Percentiles rank a stretch among this genome's conserved stretches.
Conservation (phyloP, 768 basidiomycete species). For the Pleurotus eryngii region DNA sequence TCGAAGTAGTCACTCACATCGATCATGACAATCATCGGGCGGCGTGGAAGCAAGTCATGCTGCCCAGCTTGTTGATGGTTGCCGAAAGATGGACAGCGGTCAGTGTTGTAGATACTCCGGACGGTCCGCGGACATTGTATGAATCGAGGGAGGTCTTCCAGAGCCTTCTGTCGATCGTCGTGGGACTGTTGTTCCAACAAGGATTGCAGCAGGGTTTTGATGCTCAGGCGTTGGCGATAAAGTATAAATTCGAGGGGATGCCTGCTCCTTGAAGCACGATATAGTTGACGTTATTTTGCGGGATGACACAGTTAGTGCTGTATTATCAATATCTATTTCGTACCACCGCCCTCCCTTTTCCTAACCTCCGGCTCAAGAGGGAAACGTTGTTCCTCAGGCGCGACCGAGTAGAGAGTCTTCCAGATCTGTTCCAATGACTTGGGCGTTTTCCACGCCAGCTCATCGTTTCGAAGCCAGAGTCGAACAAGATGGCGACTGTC, state of each 20-base stretch:
- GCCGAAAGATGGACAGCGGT: constrained; percentile 27
- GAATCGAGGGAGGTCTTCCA: constrained; percentile 26
- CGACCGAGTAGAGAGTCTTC: constrained; percentile 28
- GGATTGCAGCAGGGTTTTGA: constrained; percentile 6
- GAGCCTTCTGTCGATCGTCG: background rate
- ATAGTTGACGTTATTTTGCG: too few species aligned
- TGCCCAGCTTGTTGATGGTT: constrained; percentile 22
- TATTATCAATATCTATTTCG: background rate
- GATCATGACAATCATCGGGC: constrained; percentile 19
- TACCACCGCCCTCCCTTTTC: constrained; percentile 13
- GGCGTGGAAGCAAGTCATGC: constrained; percentile 24
- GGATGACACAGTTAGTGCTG: background rate
- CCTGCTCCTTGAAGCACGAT: too few species aligned
- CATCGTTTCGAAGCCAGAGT: constrained; percentile 35
- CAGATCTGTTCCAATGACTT: constrained; percentile 30
- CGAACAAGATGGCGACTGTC: constrained; percentile 35
- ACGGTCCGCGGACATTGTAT: constrained; percentile 23
- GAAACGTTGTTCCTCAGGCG: constrained; percentile 33
- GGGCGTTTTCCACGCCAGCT: constrained; percentile 35
- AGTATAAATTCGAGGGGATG: background rate
- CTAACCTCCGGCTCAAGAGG: constrained; percentile 33
- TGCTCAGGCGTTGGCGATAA: constrained; percentile 2
- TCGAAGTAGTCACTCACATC: constrained; percentile 28
- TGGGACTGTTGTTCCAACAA: background rate
- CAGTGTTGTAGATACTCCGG: constrained; percentile 16